These are phyloP conservation scores for Tolypocladium guangdongense DNA, from an alignment of 2,329 filamentous ascomycete genomes.

Conservation along the genomic window DNA sequence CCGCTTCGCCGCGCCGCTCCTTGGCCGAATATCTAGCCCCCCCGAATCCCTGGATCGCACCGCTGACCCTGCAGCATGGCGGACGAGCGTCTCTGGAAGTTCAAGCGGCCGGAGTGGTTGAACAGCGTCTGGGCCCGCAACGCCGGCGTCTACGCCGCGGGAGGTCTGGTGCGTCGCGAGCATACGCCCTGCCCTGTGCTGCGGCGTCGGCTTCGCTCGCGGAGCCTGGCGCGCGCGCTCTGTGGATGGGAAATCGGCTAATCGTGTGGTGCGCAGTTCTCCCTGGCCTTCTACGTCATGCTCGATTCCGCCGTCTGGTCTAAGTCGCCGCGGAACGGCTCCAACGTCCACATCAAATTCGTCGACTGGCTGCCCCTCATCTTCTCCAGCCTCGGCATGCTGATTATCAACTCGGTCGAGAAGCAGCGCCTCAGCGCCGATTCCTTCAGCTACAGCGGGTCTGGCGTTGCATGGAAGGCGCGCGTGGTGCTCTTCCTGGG, in stretches of 20 bases:
- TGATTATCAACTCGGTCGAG: slow-evolving; percentile 61
- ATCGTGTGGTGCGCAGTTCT: slow-evolving; percentile 38
- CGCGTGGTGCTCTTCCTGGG: slow-evolving; percentile 57
- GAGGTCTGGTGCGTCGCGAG: slow-evolving; percentile 44
- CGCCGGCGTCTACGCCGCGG: slow-evolving; percentile 50
- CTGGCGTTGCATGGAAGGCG: slow-evolving; percentile 57
- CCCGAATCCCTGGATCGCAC: background rate
- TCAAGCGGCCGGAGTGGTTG: slow-evolving; percentile 54
- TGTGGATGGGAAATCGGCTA: background rate
- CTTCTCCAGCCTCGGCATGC: slow-evolving; percentile 56
- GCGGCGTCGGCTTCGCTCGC: background rate
- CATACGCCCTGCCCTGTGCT: background rate
- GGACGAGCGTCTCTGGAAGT: slow-evolving; percentile 58
- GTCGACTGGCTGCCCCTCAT: slow-evolving; percentile 61
- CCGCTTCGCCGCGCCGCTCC: background rate
- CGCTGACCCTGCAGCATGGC: slow-evolving; percentile 34
- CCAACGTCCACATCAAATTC: slow-evolving; percentile 50
- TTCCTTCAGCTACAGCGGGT: slow-evolving; percentile 50
- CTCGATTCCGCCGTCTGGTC: slow-evolving; percentile 60
- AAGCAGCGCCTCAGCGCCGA: slow-evolving; percentile 54
- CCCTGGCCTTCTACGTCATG: slow-evolving; percentile 57
- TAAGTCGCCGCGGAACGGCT: slow-evolving; percentile 47
- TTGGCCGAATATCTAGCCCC: background rate
- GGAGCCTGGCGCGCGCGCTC: background rate
- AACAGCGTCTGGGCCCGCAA: slow-evolving; percentile 54